Percentiles rank a stretch among this genome's conserved stretches.
These are phyloP conservation scores for Cyanodermella asteris DNA, from an alignment of 2,329 filamentous ascomycete genomes.

Conservation along the genomic window DNA sequence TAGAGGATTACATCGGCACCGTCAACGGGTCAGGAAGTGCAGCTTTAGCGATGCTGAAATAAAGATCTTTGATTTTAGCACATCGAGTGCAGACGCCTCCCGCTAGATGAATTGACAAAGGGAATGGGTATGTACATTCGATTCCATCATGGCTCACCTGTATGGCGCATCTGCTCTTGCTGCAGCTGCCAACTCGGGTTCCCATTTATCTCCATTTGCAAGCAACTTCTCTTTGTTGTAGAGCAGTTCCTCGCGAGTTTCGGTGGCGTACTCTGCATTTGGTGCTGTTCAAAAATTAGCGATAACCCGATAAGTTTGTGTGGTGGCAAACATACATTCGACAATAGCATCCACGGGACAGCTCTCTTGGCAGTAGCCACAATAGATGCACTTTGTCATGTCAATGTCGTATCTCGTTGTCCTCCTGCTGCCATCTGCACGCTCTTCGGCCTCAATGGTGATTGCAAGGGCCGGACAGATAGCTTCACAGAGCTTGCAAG, in stretches of 20 bases:
- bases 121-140: too few species aligned
- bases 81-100: too few species aligned
- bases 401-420: constrained; percentile 98
- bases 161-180: constrained; percentile 53
- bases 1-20: too few species aligned
- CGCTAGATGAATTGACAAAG: too few species aligned
- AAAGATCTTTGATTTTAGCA: too few species aligned
- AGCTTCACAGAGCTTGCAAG: constrained; percentile 98
- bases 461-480: constrained; percentile 96
- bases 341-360: constrained; percentile 94
- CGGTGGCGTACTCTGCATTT: constrained; percentile 54
- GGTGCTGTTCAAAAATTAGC: constrained; percentile 23
- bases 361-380: constrained; percentile 95
- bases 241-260: constrained; percentile 74
- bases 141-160: too few species aligned
- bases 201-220: constrained; percentile 87
- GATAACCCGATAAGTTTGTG: not conserved
- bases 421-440: constrained; percentile 79
- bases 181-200: constrained; percentile 81
- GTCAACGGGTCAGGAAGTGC: too few species aligned
- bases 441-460: constrained; percentile 97
- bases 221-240: constrained; percentile 97
- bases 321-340: constrained; percentile 29
- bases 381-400: constrained; percentile 99
- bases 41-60: too few species aligned